Conservation (phyloP, 1,139 yeast species). For the Yamadazyma aaseri region DNA sequence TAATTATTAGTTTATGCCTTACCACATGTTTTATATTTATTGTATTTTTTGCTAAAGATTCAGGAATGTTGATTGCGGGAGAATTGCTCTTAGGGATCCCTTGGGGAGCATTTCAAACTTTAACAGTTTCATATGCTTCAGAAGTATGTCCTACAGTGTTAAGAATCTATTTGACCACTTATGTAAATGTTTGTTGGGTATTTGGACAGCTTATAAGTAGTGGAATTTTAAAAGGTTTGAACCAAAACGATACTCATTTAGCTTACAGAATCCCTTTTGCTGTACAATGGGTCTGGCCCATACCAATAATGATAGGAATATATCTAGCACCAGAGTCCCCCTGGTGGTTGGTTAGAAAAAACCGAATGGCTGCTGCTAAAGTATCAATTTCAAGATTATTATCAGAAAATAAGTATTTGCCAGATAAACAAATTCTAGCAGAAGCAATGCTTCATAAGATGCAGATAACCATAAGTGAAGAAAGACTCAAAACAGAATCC, state of each 20-base stretch:
- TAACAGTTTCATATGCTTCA: conserved; percentile 50
- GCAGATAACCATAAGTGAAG: conserved; percentile 45
- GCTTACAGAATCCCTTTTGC: conserved; percentile 44
- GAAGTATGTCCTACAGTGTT: conserved; percentile 52
- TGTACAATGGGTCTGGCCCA: conserved; percentile 63
- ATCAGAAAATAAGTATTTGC: conserved; percentile 31
- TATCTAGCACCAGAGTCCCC: conserved; percentile 44
- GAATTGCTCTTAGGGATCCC: conserved; percentile 48
- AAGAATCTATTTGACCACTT: conserved; percentile 48
- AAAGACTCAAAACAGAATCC: conserved; percentile 27
- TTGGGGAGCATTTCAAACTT: conserved; percentile 53
- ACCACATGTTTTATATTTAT: conserved; percentile 45
- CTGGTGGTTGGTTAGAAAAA: conserved; percentile 42
- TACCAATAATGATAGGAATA: conserved; percentile 40
- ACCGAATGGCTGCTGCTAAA: conserved; percentile 34
- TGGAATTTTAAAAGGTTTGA: conserved; percentile 43
- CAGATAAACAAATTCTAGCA: conserved; percentile 35
- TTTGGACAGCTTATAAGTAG: conserved; percentile 50
- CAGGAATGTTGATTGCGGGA: conserved; percentile 41
- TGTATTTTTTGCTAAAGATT: conserved; percentile 45
- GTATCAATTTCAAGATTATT: conserved; percentile 33
- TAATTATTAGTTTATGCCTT: conserved; percentile 33
- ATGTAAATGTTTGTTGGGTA: conserved; percentile 49
- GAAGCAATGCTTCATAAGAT: conserved; percentile 42
- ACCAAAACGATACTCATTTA: conserved; percentile 22